A percentile compares a stretch with the other conserved stretches of the same genome.
These are phyloP conservation scores for Fusarium subglutinans DNA, from an alignment of 2,329 filamentous ascomycete genomes.

Conservation along the genomic window DNA sequence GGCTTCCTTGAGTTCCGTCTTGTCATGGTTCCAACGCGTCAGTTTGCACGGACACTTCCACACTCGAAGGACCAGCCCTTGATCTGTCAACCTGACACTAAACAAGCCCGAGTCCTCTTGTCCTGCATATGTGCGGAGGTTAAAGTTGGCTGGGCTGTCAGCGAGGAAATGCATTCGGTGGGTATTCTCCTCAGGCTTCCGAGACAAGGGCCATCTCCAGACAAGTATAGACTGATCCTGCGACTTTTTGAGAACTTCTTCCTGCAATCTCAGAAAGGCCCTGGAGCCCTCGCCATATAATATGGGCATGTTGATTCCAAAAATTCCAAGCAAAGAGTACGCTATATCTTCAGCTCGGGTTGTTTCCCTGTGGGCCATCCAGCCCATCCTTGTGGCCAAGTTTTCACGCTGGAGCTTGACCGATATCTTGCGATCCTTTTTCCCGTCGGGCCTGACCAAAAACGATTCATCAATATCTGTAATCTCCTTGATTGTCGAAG, in stretches of 20 bases:
- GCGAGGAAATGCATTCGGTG: slow-evolving; percentile 40
- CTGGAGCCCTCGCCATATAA: slow-evolving; percentile 49
- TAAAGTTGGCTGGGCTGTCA: slow-evolving; percentile 40
- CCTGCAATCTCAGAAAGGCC: slow-evolving; percentile 48
- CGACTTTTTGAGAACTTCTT: slow-evolving; percentile 47
- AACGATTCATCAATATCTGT: slow-evolving; percentile 38
- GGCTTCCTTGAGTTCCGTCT: slow-evolving; percentile 35
- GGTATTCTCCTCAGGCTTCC: slow-evolving; percentile 14
- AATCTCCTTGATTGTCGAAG: slow-evolving; percentile 34
- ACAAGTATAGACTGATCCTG: slow-evolving; percentile 50
- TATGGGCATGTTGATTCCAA: slow-evolving; percentile 49
- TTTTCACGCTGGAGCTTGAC: slow-evolving; percentile 37
- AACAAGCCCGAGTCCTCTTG: slow-evolving; percentile 39
- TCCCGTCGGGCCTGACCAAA: slow-evolving; percentile 26
- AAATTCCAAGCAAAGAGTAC: slow-evolving; percentile 49
- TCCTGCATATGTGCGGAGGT: slow-evolving; percentile 39
- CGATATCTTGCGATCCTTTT: slow-evolving; percentile 30
- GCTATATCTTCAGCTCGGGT: slow-evolving; percentile 46
- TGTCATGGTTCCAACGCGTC: slow-evolving; percentile 34
- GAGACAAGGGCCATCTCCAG: slow-evolving; percentile 37
- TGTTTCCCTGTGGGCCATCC: slow-evolving; percentile 47
- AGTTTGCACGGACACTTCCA: slow-evolving; percentile 42
- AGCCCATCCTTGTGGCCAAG: slow-evolving; percentile 48
- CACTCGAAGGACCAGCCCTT: slow-evolving; percentile 39
- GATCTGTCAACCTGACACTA: slow-evolving; percentile 34